Evolutionary conservation across 2,329 filamentous ascomycete species (phyloP).

Genomic region (Aureobasidium sp.): DNA sequence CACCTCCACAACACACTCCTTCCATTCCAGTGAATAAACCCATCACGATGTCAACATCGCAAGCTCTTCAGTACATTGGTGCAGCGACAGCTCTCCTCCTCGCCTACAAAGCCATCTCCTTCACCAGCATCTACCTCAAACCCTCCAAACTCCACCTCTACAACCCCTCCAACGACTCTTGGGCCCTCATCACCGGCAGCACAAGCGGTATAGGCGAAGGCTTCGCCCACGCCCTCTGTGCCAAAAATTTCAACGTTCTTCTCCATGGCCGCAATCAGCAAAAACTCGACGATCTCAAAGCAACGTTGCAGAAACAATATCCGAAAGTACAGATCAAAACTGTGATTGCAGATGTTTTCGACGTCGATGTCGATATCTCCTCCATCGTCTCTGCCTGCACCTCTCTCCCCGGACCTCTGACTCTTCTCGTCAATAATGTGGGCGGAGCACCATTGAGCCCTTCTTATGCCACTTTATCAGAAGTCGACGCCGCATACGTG

Average conservation of each 20-base stretch:
- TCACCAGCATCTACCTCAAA: conserved; percentile 20
- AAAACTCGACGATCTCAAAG: conserved; percentile 38
- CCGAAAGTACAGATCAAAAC: conserved; percentile 33
- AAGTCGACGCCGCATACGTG: conserved; percentile 30
- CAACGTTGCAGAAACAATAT: conserved; percentile 31
- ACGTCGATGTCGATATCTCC: conserved; percentile 20
- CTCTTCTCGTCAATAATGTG: conserved; percentile 50
- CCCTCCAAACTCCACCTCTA: conserved; percentile 20
- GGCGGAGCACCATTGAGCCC: conserved; percentile 33
- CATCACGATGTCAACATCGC: background rate
- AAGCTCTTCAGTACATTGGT: background rate
- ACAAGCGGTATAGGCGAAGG: conserved; percentile 48
- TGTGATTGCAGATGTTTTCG: conserved; percentile 38
- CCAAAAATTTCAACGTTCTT: conserved; percentile 47
- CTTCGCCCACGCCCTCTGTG: conserved; percentile 44
- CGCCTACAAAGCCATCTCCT: conserved; percentile 16
- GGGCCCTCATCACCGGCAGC: conserved; percentile 46
- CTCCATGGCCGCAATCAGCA: conserved; percentile 46
- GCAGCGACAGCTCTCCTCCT: background rate
- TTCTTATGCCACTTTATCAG: conserved; percentile 29
- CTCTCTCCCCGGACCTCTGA: conserved; percentile 33
- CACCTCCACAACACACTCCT: background rate
- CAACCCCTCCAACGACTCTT: conserved; percentile 22
- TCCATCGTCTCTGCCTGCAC: conserved; percentile 21
- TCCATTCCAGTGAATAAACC: too few relatives aligned